Conservation (phyloP, 345 rosid genomes). For the Carallia brachiata region DNA sequence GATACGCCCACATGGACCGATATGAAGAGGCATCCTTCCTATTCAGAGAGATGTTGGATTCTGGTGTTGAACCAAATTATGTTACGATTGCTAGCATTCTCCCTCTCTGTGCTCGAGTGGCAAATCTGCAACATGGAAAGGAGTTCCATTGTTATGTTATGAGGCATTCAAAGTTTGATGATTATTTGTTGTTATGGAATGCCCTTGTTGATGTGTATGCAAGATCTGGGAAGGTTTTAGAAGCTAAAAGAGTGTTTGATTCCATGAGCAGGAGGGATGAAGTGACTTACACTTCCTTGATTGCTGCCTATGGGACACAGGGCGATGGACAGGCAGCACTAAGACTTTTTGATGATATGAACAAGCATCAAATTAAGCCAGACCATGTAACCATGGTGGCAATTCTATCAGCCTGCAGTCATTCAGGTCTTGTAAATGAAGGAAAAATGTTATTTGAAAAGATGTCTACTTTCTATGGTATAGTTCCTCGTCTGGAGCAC, state of each 20-base stretch:
- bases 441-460: conserved; percentile 48
- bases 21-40: conserved; percentile 63
- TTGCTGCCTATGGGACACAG: conserved; percentile 68
- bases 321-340: conserved; percentile 58
- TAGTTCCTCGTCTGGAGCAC: conserved; percentile 57
- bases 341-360: conserved; percentile 60
- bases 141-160: conserved; percentile 77
- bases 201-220: conserved; percentile 79
- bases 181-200: conserved; percentile 57
- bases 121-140: conserved; percentile 78
- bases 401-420: conserved; percentile 82
- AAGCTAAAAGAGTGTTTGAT: conserved; percentile 54
- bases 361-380: conserved; percentile 44
- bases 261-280: conserved; percentile 54
- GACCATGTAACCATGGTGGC: conserved; percentile 84
- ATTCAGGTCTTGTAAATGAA: conserved; percentile 62
- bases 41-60: conserved; percentile 58
- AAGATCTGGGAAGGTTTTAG: conserved; percentile 59
- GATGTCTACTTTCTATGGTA: conserved; percentile 42
- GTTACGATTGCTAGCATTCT: conserved; percentile 73
- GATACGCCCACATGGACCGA: conserved; percentile 46
- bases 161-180: conserved; percentile 43
- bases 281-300: conserved; percentile 80
- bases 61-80: conserved; percentile 59
- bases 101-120: conserved; percentile 76